phyloP scores from a whole-genome alignment of 2,329 filamentous ascomycete species.

The Alternaria solani region DNA sequence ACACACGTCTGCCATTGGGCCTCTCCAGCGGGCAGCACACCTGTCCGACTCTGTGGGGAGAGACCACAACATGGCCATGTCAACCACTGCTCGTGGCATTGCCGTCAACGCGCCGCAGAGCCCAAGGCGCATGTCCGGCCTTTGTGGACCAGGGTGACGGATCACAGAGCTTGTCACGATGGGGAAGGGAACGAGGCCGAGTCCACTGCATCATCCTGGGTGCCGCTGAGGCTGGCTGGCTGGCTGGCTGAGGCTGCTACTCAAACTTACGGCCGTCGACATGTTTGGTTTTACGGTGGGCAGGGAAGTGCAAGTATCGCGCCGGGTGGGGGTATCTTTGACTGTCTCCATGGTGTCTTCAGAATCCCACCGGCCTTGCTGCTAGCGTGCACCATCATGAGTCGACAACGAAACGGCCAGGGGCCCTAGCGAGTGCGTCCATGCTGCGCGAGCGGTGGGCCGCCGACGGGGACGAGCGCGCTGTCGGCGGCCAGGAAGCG shows the following conservation, averaged over 20 bases:
- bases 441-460: conserved; percentile 27
- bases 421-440: conserved; percentile 36
- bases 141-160: conserved; percentile 27
- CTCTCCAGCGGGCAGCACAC: not conserved
- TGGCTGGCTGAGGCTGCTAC: conserved; percentile 24
- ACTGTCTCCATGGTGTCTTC: conserved; percentile 37
- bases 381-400: conserved; percentile 36
- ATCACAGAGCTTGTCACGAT: conserved; percentile 14
- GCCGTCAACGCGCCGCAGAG: not conserved
- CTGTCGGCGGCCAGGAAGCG: conserved; percentile 21
- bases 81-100: not conserved
- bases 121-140: conserved; percentile 25
- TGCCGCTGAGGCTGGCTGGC: conserved; percentile 22
- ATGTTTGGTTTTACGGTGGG: conserved; percentile 38
- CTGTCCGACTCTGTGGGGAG: not conserved
- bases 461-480: conserved; percentile 29
- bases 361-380: conserved; percentile 33
- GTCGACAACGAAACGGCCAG: conserved; percentile 40
- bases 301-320: conserved; percentile 27
- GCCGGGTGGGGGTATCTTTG: conserved; percentile 38
- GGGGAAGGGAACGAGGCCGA: conserved; percentile 4
- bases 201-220: conserved; percentile 12
- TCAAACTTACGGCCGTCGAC: conserved; percentile 12
- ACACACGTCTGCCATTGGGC: conserved; percentile 4
- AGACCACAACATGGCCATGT: not conserved